Evolutionary conservation across 345 rosid genomes (phyloP), one percentile per base, ranked within the genome.

Genomic region (Jatropha curcas): DNA sequence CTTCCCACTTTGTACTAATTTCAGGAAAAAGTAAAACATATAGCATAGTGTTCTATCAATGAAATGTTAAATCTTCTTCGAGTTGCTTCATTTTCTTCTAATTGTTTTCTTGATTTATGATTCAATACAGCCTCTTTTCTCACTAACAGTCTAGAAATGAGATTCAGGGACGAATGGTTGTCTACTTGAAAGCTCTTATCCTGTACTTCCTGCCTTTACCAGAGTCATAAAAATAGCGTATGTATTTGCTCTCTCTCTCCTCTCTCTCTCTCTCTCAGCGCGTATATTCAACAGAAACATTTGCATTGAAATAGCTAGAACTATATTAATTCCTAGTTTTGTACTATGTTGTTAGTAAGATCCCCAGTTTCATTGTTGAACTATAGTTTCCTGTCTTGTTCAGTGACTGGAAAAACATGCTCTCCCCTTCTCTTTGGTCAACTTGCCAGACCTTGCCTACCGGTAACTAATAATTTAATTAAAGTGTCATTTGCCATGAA

Each of bases 1-100:
- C 63, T 65, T 51, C 73, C 81, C 78, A 65, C 81, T 72, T 76
- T 86, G 88, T 86, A 84, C 88, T 82, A 81, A 82, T 84, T 81
- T 59, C 73, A 76, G 82, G 78, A 55, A 70, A 79, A 79, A 79
- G 76, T 63, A 50, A 78, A 86, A 80, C 84, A 81, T 84, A 84
- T 76, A 84, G 85, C 84, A 78, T 82, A 79, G 85, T 60, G 82
- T 81, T 81, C 76, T 74, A 80, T 74, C 70, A 80, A 83, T 83
- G 84, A 82, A 82, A 83, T 86, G 77, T 77, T 80, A 63, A 71
- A 71, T 67, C 78, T 52, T 70, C 70, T 75, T 61, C 55, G 78
- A 79, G 82, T 81, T 67, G 82, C 68, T 51, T 67, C 73, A 31
- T 77, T 71, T 17, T 64, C 67, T 52, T 64, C 76, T 71, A 71